These are phyloP conservation scores for Coelastrella sp. DNA, from an alignment of 139 green algal species.

Conservation along the genomic window DNA sequence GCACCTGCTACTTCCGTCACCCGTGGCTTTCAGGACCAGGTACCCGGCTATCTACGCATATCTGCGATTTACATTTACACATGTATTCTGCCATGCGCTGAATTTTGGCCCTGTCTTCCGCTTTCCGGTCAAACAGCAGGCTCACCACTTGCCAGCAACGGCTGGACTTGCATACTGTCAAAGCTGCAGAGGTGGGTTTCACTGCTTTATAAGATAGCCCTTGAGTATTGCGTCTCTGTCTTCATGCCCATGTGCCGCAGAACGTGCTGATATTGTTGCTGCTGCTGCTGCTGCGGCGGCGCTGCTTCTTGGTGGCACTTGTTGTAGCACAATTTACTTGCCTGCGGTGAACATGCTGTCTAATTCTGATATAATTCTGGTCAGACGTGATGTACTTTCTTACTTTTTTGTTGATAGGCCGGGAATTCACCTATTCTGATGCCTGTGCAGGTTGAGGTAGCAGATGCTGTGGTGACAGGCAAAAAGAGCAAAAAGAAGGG, in stretches of 20 bases:
- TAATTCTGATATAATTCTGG: neutral
- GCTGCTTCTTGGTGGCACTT: no score
- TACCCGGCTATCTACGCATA: neutral
- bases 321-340: no score
- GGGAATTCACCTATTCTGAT: neutral
- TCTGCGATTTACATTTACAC: neutral
- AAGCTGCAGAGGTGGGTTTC: constrained; percentile 14
- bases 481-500: neutral
- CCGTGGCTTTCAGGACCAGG: neutral
- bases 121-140: neutral
- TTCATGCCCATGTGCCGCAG: neutral
- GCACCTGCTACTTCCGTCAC: neutral
- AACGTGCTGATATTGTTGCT: neutral
- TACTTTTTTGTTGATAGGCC: neutral
- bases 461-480: neutral
- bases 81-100: neutral
- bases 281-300: no score
- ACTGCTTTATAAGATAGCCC: neutral
- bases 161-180: neutral
- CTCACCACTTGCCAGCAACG: constrained; percentile 10
- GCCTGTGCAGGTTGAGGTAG: constrained; percentile 6
- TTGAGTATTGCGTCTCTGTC: neutral
- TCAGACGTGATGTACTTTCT: neutral
- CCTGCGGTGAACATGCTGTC: no score
- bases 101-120: neutral